Percentiles rank a stretch among this genome's conserved stretches.
Conservation (phyloP, 2,329 filamentous ascomycete genomes). For the Botrytis squamosa region DNA sequence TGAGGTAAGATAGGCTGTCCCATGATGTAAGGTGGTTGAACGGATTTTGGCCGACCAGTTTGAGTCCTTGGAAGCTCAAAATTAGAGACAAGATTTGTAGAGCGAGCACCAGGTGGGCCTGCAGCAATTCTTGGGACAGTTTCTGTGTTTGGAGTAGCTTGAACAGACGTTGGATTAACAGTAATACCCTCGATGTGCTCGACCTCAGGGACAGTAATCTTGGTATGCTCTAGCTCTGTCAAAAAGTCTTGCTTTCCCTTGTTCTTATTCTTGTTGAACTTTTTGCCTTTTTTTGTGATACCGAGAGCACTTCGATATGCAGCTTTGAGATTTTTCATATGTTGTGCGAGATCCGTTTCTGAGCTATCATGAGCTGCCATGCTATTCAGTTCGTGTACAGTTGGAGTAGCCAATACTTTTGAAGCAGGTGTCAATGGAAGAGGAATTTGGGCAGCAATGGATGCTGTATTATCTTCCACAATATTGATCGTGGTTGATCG, state of each 20-base stretch:
- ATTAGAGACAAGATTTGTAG: background rate
- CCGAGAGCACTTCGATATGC: conserved; percentile 39
- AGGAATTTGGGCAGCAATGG: conserved; percentile 28
- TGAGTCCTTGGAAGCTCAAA: background rate
- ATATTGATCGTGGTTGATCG: conserved; percentile 37
- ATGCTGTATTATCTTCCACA: conserved; percentile 34
- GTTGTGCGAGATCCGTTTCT: conserved; percentile 30
- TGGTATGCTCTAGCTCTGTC: conserved; percentile 19
- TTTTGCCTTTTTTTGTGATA: conserved; percentile 33
- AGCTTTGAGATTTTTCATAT: conserved; percentile 38
- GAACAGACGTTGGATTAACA: conserved; percentile 7
- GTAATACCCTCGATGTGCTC: conserved; percentile 19
- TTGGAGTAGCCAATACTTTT: conserved; percentile 23
- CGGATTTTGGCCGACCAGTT: background rate
- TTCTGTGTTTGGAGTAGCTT: conserved; percentile 6
- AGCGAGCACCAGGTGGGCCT: background rate
- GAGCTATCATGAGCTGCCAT: conserved; percentile 28
- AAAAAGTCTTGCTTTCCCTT: conserved; percentile 27
- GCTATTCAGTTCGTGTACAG: conserved; percentile 26
- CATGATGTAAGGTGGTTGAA: conserved; percentile 4
- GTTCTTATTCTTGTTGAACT: conserved; percentile 31
- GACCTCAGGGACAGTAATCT: conserved; percentile 13
- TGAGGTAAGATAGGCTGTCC: conserved; percentile 2
- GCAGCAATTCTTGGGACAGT: conserved; percentile 1
- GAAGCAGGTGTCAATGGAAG: conserved; percentile 27